phyloP scores from a whole-genome alignment of 2,329 filamentous ascomycete species.

The Fusarium ambrosium region DNA sequence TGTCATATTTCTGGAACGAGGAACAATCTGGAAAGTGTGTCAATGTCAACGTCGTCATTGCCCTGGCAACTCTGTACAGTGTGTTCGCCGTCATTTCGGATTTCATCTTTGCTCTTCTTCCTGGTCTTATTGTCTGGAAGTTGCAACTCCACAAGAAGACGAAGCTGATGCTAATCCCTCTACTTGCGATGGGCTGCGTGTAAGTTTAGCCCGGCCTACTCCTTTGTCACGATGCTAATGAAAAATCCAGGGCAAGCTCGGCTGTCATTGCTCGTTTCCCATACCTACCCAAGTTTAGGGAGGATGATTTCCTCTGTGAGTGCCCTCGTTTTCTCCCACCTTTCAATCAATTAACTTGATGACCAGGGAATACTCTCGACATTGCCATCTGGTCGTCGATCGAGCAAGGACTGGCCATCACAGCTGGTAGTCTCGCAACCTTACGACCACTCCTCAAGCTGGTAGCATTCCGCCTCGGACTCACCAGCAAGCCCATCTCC shows the following conservation, averaged over 20 bases:
- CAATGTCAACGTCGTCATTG: slow-evolving; percentile 56
- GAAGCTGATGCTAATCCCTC: slow-evolving; percentile 62
- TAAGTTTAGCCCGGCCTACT: slow-evolving; percentile 30
- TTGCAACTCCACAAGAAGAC: slow-evolving; percentile 64
- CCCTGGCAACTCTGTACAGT: slow-evolving; percentile 63
- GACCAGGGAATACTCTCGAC: slow-evolving; percentile 51
- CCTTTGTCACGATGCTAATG: not conserved
- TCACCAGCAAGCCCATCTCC: slow-evolving; percentile 33
- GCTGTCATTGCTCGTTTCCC: slow-evolving; percentile 56
- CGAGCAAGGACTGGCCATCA: slow-evolving; percentile 60
- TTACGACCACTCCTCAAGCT: slow-evolving; percentile 56
- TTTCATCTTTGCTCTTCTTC: slow-evolving; percentile 62
- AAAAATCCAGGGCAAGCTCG: slow-evolving; percentile 51
- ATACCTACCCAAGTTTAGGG: slow-evolving; percentile 50
- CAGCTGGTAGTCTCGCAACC: slow-evolving; percentile 58
- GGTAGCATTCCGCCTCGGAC: slow-evolving; percentile 19
- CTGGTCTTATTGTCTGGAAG: slow-evolving; percentile 65
- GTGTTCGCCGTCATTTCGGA: slow-evolving; percentile 61
- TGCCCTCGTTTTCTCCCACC: rapidly evolving
- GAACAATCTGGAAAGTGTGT: slow-evolving; percentile 46
- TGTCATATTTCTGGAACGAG: slow-evolving; percentile 49
- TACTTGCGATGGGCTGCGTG: slow-evolving; percentile 68
- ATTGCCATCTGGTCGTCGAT: slow-evolving; percentile 62
- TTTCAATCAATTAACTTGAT: not conserved
- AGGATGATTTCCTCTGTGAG: slow-evolving; percentile 58